These are phyloP conservation scores for Leptographium radiaticola DNA, from an alignment of 2,329 filamentous ascomycete species.

Conservation along the genomic window DNA sequence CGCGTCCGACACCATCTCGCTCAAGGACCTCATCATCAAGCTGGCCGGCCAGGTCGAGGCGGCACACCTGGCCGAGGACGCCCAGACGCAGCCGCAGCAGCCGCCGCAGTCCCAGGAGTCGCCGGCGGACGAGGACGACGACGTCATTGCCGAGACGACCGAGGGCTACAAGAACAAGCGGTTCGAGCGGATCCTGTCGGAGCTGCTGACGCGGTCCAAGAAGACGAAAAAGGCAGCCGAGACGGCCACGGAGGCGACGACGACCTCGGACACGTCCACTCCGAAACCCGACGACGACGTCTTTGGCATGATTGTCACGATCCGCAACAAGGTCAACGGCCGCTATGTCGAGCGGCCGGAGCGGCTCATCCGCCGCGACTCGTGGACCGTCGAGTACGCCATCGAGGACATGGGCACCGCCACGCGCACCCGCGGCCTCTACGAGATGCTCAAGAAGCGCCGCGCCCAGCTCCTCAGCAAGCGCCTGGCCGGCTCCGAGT, in stretches of 20 bases:
- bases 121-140: constrained; percentile 10
- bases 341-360: constrained; percentile 47
- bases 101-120: neutral
- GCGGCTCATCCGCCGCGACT: constrained; percentile 25
- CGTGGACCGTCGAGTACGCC: constrained; percentile 69
- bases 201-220: constrained; percentile 29
- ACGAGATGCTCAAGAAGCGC: constrained; percentile 7
- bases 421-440: constrained; percentile 6
- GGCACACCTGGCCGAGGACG: neutral
- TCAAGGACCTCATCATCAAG: constrained; percentile 38
- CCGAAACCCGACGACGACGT: constrained; percentile 25
- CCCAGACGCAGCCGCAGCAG: neutral
- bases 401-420: constrained; percentile 32
- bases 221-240: constrained; percentile 1
- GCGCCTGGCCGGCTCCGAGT: neutral
- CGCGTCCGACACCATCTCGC: constrained; percentile 11
- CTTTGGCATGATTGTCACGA: constrained; percentile 56
- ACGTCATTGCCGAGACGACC: neutral
- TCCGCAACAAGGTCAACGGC: constrained; percentile 58
- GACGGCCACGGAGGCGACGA: neutral
- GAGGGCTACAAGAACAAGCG: constrained; percentile 26
- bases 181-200: constrained; percentile 38
- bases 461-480: constrained; percentile 4
- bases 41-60: constrained; percentile 34
- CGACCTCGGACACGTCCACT: too few relatives aligned